Evolutionary conservation across 495 filamentous ascomycete species (phyloP), one percentile per base, ranked within the genome.

Genomic region (Ascodesmis nigricans): DNA sequence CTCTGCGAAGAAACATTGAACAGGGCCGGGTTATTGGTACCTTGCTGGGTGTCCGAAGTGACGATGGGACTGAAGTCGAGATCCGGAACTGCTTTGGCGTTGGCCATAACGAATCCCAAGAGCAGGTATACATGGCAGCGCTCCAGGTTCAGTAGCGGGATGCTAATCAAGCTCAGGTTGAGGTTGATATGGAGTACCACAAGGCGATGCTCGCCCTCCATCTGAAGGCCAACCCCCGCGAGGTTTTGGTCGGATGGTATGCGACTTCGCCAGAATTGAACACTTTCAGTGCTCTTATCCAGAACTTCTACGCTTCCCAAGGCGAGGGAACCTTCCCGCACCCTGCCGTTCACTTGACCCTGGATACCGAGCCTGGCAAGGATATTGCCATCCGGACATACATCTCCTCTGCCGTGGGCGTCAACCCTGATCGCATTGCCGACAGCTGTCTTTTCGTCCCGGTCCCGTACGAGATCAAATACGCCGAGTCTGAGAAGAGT

Each of bases 141-240:
- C 9, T 11, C 14, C n/a, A 29, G 3, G n/a, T 3, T n/a, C 6
- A 13, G 1, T n/a, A 29, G 17, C 7, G 16, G 15, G 8, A 21
- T 29, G 24, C 35, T 37, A 26, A 37, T 35, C n/a, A 7, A 13
- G 31, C 11, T 5, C 5, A 49, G 48, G 87, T 97, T 47, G 87
- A 97, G 54, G 90, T 97, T 40, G 87, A 97, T 57, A 91, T 97
- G 69, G 87, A 95, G 58, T 97, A 95, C 55, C 87, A 97, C 58
- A 95, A 95, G 67, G 78, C 83, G 55, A 95, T 97, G 87, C 69
- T 93, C 11, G 72, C 72, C 11, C 64, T 97, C 42, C 83, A 92
- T 54, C 68, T 92, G 44, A 81, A 81, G 63, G 83, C 82, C 11
- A 80, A 82, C 58, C 87, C 90, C 8, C 75, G 78, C 54, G 87